Evolutionary conservation across 2,329 filamentous ascomycete genomes (phyloP), one percentile per base, ranked within the genome.

Genomic region (Pezicula radicicola): DNA sequence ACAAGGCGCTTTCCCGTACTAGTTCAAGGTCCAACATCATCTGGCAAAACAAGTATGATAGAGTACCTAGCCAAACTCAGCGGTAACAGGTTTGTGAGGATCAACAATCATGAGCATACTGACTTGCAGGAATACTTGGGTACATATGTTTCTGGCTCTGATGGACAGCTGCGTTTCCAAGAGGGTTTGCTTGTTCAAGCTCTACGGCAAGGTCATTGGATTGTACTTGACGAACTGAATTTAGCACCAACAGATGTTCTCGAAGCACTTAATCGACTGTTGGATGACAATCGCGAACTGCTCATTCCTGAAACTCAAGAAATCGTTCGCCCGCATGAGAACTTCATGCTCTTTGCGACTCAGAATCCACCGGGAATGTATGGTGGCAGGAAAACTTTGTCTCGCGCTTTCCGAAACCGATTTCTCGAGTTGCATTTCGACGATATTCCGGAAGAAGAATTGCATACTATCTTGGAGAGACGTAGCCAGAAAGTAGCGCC

Each of bases 21-120:
- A 9, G 88, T 99, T 18, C 94, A 99, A 70, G 94, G 94, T 3
- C 94, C 95, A 12, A 99, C 94, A 0, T 99, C 95, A 5, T 89
- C 93, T 12, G 94, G 94, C 58, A 99, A 99, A 72, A 99, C 94
- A 0, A 97, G 93, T 70, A 99, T 99, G 94, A 96, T 99, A 40
- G 93, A 97, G 70, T 97, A 96, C 67, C 79, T 99, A 36, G 93
- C 95, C n/a, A 94, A 96, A 64, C 88, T 89, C 50, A 97, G 91
- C 28, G 94, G 95, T 3, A 96, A 99, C 68, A 94, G 89, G 65
- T 99, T 97, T 66, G 91, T 99, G 41, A 85, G 94, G 54, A 99
- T 99, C 76, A 99, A 99, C 73, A 99, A 99, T 61, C 94, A 99
- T 70, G 95, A 99, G 66, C 94, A 99, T 65, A 99, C 94, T 0